Percentiles rank a stretch among this genome's conserved stretches.
These are phyloP conservation scores for Alectoria sarmentosa DNA, from an alignment of 495 filamentous ascomycete genomes.

Conservation along the genomic window DNA sequence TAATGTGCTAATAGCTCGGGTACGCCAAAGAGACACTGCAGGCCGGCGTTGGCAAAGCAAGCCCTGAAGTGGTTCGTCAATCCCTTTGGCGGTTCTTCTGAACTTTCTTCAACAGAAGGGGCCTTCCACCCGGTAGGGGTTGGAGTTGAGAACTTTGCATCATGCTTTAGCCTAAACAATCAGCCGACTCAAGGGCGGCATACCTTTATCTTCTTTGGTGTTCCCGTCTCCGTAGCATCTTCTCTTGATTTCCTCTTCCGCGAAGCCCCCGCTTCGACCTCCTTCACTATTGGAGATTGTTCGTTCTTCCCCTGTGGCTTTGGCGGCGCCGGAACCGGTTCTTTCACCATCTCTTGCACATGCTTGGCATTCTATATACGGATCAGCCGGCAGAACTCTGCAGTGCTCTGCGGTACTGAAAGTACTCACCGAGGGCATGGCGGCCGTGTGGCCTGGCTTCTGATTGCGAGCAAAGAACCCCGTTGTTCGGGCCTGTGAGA, in stretches of 20 bases:
- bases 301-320: background rate
- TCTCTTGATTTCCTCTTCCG: background rate
- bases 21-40: background rate
- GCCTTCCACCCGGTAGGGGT: background rate
- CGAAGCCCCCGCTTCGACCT: background rate
- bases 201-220: background rate
- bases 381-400: background rate
- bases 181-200: background rate
- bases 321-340: too few relatives aligned
- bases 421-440: background rate
- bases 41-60: background rate
- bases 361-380: background rate
- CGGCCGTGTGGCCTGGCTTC: background rate
- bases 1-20: background rate
- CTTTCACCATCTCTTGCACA: background rate
- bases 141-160: background rate
- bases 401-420: background rate
- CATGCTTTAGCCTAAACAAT: background rate
- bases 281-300: background rate
- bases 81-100: background rate
- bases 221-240: background rate
- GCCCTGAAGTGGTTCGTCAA: background rate
- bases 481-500: background rate
- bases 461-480: background rate
- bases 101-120: background rate